These are phyloP conservation scores for Sordariomycetes sp. DNA, from an alignment of 2,329 filamentous ascomycete species.

Conservation along the genomic window DNA sequence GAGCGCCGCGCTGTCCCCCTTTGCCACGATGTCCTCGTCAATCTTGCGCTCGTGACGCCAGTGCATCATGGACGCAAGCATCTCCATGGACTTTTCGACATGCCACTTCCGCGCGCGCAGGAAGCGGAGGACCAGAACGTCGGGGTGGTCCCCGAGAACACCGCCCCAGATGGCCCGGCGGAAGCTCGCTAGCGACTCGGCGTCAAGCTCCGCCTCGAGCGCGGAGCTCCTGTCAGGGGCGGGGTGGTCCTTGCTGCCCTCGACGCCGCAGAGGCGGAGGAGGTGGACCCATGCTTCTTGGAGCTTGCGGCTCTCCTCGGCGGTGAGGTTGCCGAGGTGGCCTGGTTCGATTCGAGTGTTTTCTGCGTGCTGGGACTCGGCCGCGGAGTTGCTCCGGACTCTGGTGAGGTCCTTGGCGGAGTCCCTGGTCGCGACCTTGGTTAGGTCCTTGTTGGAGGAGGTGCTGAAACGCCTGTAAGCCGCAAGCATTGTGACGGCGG, in stretches of 20 bases:
- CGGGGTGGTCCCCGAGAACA: conserved; percentile 91
- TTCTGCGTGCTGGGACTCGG: background rate
- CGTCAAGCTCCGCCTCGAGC: conserved; percentile 39
- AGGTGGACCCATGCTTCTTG: conserved; percentile 74
- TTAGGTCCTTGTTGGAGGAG: background rate
- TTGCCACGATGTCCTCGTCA: conserved; percentile 73
- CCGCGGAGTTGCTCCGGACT: background rate
- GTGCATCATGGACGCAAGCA: conserved; percentile 87
- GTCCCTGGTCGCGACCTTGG: background rate
- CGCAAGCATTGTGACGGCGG: background rate
- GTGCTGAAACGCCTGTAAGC: background rate
- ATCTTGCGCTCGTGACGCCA: conserved; percentile 85
- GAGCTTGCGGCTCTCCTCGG: conserved; percentile 78
- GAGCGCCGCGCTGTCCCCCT: conserved; percentile 58
- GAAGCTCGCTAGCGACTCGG: conserved; percentile 63
- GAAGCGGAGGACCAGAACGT: conserved; percentile 70
- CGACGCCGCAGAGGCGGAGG: conserved; percentile 47
- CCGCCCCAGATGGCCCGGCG: conserved; percentile 78
- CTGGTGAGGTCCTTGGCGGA: background rate
- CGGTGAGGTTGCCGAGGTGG: conserved; percentile 73
- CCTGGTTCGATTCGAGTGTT: conserved; percentile 32
- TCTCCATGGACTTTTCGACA: conserved; percentile 82
- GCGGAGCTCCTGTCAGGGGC: conserved; percentile 43
- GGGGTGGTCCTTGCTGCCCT: conserved; percentile 13
- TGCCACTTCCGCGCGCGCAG: conserved; percentile 92